A percentile compares a stretch with the other conserved stretches of the same genome.
These are phyloP conservation scores for Hericium alpestre DNA, from an alignment of 768 basidiomycete genomes.

Conservation along the genomic window DNA sequence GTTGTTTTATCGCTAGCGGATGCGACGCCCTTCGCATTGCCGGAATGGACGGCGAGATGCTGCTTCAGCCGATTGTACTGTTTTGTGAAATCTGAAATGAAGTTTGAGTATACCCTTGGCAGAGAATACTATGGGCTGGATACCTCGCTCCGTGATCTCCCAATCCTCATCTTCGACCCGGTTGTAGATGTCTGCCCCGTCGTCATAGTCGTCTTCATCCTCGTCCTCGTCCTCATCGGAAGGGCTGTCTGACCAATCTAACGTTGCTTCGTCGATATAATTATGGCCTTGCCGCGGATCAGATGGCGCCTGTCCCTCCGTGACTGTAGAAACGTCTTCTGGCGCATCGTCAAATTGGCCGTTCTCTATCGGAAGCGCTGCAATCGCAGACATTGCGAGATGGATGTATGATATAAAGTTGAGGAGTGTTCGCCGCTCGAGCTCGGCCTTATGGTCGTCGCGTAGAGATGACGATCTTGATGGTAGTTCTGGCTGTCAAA, in stretches of 20 bases:
- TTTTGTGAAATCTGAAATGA: conserved; percentile 83
- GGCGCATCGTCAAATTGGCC: conserved; percentile 59
- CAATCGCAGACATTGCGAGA: conserved; percentile 2
- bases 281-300: conserved; percentile 19
- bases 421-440: too few relatives aligned
- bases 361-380: conserved; percentile 22
- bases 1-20: conserved; percentile 40
- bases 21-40: conserved; percentile 48
- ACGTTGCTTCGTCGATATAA: conserved; percentile 24
- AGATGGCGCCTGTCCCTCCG: conserved; percentile 3
- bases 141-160: conserved; percentile 79
- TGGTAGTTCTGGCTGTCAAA: too few relatives aligned
- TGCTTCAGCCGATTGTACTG: conserved; percentile 93
- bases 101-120: conserved; percentile 1
- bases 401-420: too few relatives aligned
- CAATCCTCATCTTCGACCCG: conserved; percentile 81
- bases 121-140: conserved; percentile 9
- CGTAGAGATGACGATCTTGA: too few relatives aligned
- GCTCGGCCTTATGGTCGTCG: too few relatives aligned
- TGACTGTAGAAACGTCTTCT: conserved; percentile 17
- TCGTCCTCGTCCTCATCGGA: conserved; percentile 30
- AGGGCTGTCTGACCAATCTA: conserved; percentile 18
- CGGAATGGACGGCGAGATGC: conserved; percentile 75
- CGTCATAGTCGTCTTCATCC: conserved; percentile 29
- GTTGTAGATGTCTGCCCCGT: conserved; percentile 30